These are phyloP conservation scores for Colletotrichum limetticola DNA, from an alignment of 2,329 filamentous ascomycete species.

Conservation along the genomic window DNA sequence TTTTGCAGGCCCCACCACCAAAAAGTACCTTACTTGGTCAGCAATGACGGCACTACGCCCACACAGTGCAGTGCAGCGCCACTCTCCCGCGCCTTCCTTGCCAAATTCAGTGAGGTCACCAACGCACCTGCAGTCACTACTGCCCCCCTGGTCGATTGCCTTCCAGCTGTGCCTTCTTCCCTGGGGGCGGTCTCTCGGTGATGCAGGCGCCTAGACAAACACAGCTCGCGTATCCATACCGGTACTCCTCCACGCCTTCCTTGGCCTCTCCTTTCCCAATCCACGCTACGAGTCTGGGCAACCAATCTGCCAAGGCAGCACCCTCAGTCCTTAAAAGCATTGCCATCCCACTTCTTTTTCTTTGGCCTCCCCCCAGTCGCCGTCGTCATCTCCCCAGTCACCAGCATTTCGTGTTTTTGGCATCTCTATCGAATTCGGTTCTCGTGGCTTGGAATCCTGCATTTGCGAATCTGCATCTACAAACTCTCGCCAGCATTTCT, in stretches of 20 bases:
- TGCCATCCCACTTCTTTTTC: slow-evolving; percentile 30
- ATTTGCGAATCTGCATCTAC: slow-evolving; percentile 3
- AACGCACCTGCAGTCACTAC: background rate
- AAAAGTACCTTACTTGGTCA: background rate
- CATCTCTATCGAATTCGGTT: slow-evolving; percentile 16
- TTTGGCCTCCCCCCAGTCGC: background rate
- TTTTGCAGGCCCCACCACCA: background rate
- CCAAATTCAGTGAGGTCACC: slow-evolving; percentile 26
- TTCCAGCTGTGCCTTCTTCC: background rate
- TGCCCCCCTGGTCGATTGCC: background rate
- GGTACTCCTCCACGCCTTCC: background rate
- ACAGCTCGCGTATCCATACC: background rate
- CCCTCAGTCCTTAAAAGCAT: slow-evolving; percentile 21
- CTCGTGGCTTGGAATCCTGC: background rate
- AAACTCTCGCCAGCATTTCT: background rate
- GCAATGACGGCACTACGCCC: background rate
- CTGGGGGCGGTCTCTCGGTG: background rate
- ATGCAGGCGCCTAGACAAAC: slow-evolving; percentile 20
- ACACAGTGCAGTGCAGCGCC: background rate
- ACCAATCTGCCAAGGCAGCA: slow-evolving; percentile 28
- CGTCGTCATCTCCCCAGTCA: background rate
- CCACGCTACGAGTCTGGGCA: slow-evolving; percentile 17
- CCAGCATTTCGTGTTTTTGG: slow-evolving; percentile 3
- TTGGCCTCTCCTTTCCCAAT: background rate
- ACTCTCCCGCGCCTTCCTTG: background rate